Conservation (phyloP, 768 basidiomycete species). For the Auricularia cornea region DNA sequence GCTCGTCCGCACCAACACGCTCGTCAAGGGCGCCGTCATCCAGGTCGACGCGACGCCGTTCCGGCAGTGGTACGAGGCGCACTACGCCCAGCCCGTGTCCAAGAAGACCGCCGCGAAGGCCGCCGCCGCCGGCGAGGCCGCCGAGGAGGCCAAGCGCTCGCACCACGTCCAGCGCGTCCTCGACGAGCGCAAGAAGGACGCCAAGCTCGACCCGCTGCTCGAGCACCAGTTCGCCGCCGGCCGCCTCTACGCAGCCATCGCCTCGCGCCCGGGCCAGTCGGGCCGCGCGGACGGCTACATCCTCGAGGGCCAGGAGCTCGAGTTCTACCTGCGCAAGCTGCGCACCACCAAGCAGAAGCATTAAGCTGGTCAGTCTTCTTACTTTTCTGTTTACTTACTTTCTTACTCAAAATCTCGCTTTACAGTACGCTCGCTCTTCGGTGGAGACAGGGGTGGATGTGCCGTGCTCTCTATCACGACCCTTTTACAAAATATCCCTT, state of each 20-base stretch:
- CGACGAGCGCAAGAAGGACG: constrained; percentile 89
- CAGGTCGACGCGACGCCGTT: constrained; percentile 98
- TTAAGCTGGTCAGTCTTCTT: constrained; percentile 5
- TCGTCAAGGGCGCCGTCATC: constrained; percentile 94
- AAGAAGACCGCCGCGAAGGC: constrained; percentile 69
- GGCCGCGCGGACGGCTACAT: constrained; percentile 97
- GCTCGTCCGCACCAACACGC: constrained; percentile 97
- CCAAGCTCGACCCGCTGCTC: constrained; percentile 85
- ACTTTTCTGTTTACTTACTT: no score
- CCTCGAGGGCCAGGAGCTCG: constrained; percentile 96
- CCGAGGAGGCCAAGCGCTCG: constrained; percentile 66
- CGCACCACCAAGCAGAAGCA: constrained; percentile 95
- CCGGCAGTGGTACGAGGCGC: constrained; percentile 97
- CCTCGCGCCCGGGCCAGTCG: constrained; percentile 93
- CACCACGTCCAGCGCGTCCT: constrained; percentile 82
- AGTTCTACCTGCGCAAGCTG: constrained; percentile 95
- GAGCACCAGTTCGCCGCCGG: constrained; percentile 89
- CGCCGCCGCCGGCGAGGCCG: constrained; percentile 36
- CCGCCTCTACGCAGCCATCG: constrained; percentile 88
- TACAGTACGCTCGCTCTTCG: not conserved
- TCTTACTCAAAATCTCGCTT: no score
- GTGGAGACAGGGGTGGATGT: not conserved
- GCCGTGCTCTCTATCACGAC: not conserved
- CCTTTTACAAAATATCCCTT: not conserved
- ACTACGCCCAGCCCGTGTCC: constrained; percentile 94